Base-by-base conservation (phyloP, 2,329 filamentous ascomycete species). In the Penicillium janthinellum region DNA sequence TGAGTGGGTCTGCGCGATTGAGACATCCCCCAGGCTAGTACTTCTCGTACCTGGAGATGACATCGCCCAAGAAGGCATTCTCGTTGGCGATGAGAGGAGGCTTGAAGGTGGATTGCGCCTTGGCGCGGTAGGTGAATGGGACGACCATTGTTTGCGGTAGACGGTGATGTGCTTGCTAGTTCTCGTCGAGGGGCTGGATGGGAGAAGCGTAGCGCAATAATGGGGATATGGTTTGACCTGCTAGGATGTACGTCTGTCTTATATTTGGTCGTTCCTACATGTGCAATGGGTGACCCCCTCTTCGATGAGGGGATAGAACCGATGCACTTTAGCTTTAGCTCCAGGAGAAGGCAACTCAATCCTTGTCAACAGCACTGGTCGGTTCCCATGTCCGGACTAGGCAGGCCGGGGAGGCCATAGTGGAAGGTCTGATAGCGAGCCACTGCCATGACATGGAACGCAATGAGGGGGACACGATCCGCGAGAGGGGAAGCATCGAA, bases 41-140 rank as follows among this genome's bases (percentile, higher is more conserved):
- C 20, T 39, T 10, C 20, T 10, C 54, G 14, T 74, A 84, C 82
- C 80, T 83, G 3, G 82, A 82, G 65, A 79, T 78, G 31, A 90
- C 77, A 67, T 90, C 88, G 44, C 86, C 87, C 3, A 90, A 81
- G 71, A 81, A 90, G 34, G 86, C 87, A 69, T 90, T 90, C 62
- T 88, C 84, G 67, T 88, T 87, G 38, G 86, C 85, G 61, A 90
- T 86, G 50, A 88, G 81, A 5, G 86, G 87, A 3, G 86, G 86
- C 68, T 88, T 85, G 76, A 84, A 88, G 41, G 76, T 79, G 28
- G 78, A 81, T 71, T 88, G 85, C 0, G 85, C 86, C 69, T 86
- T 80, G 53, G 81, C 69, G 72, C 81, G 84, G 75, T 88, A 82
- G 54, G 77, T 79, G 72, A 86, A 81, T 39, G 72, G 69, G 54